Percentiles rank a stretch among this genome's conserved stretches.
Evolutionary conservation across 805 yeast species (phyloP).

Genomic region (Starmerella kuoi): DNA sequence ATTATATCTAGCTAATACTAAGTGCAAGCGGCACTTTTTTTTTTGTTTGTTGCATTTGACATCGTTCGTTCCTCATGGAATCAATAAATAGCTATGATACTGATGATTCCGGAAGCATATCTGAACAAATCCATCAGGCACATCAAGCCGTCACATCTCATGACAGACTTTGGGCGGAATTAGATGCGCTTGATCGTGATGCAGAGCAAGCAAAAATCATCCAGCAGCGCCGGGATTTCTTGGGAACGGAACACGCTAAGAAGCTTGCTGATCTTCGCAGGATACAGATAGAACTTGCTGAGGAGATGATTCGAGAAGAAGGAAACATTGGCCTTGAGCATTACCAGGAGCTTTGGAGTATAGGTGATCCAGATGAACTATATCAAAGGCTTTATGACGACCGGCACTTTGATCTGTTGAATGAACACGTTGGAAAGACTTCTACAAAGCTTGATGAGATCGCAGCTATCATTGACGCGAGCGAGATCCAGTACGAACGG

Average conservation of each 20-base stretch:
- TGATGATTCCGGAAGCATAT: constrained; percentile 1
- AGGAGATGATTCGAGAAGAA: constrained; percentile 31
- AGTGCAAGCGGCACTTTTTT: too few species aligned
- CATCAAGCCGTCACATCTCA: constrained; percentile 52
- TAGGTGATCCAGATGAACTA: constrained; percentile 24
- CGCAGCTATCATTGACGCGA: constrained; percentile 32
- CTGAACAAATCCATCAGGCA: constrained; percentile 43
- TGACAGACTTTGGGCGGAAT: constrained; percentile 76
- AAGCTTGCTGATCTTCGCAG: constrained; percentile 43
- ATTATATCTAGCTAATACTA: too few species aligned
- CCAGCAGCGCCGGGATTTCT: constrained; percentile 27
- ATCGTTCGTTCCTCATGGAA: too few species aligned
- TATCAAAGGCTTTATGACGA: constrained; percentile 35
- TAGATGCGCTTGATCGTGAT: constrained; percentile 75
- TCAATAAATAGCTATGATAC: constrained; percentile 6
- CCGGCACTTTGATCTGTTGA: constrained; percentile 42
- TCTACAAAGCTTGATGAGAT: constrained; percentile 40
- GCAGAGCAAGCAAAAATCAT: constrained; percentile 40
- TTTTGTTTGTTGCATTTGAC: too few species aligned
- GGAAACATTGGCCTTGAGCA: constrained; percentile 22
- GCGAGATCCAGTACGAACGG: constrained; percentile 10
- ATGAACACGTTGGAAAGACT: constrained; percentile 39
- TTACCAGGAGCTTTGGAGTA: constrained; percentile 28
- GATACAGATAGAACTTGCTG: constrained; percentile 42
- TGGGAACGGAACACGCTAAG: constrained; percentile 36